Percentiles rank a stretch among this genome's conserved stretches.
These are phyloP conservation scores for Zopfochytrium polystomum DNA, from an alignment of 371 early-diverging fungal genomes.

Conservation along the genomic window DNA sequence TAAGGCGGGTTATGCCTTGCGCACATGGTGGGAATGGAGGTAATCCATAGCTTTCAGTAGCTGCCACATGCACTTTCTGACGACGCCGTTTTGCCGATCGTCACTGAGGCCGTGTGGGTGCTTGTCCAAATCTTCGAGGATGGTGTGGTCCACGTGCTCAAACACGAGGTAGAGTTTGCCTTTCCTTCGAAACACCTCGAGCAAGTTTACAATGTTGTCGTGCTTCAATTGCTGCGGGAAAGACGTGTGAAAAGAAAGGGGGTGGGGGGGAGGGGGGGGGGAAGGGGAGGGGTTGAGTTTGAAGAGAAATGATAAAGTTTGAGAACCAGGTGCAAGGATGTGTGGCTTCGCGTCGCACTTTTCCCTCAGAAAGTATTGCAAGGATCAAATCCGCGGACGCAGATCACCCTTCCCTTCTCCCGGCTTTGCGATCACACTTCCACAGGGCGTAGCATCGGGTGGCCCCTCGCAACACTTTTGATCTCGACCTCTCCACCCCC, in stretches of 20 bases:
- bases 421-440: too few relatives aligned
- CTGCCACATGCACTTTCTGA: conserved; percentile 57
- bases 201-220: conserved; percentile 56
- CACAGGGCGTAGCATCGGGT: too few relatives aligned
- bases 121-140: conserved; percentile 55
- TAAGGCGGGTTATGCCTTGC: neutral
- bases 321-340: neutral
- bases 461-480: too few relatives aligned
- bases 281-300: conserved; percentile 9
- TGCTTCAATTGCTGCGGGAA: conserved; percentile 52
- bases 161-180: conserved; percentile 59
- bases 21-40: conserved; percentile 54
- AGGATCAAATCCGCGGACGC: too few relatives aligned
- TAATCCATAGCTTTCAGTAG: conserved; percentile 55
- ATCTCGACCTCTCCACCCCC: too few relatives aligned
- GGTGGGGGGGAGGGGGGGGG: too few relatives aligned
- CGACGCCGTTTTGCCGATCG: conserved; percentile 38
- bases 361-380: too few relatives aligned
- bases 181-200: conserved; percentile 53
- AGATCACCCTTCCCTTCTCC: too few relatives aligned
- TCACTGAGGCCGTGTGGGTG: conserved; percentile 52
- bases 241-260: too few relatives aligned
- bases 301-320: conserved; percentile 10
- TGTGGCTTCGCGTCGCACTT: conserved; percentile 1
- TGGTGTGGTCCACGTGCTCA: conserved; percentile 60